phyloP scores from a whole-genome alignment of 2,329 filamentous ascomycete species.

The Pyrenophora graminea region DNA sequence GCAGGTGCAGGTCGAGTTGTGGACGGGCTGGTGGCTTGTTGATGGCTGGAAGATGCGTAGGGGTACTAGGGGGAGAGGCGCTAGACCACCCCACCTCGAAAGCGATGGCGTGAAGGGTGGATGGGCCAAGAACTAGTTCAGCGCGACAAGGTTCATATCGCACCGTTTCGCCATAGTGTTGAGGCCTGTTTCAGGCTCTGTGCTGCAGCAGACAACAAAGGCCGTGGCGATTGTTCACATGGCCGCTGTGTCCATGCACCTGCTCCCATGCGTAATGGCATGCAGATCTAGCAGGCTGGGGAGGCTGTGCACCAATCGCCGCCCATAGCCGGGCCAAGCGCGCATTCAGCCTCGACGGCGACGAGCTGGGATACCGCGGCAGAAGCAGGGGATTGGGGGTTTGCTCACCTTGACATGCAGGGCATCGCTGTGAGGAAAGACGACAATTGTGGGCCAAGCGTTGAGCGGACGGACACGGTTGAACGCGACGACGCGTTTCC shows the following conservation, averaged over 20 bases:
- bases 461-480: no score
- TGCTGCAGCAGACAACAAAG: constrained; percentile 27
- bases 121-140: constrained; percentile 16
- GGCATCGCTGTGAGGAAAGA: constrained; percentile 12
- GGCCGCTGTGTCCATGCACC: constrained; percentile 29
- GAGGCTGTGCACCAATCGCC: constrained; percentile 35
- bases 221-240: constrained; percentile 39
- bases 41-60: constrained; percentile 15
- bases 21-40: constrained; percentile 9
- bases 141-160: constrained; percentile 12
- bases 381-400: constrained; percentile 24
- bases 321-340: constrained; percentile 34
- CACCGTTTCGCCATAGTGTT: constrained; percentile 14
- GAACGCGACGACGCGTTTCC: background rate
- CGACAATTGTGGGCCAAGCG: background rate
- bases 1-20: constrained; percentile 26
- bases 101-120: constrained; percentile 11
- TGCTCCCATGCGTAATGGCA: constrained; percentile 18
- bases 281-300: constrained; percentile 16
- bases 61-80: constrained; percentile 6
- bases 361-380: constrained; percentile 21
- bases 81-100: constrained; percentile 31
- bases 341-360: constrained; percentile 34
- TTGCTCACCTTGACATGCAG: constrained; percentile 12
- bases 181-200: constrained; percentile 35